Conservation (phyloP, 441 rosid genomes). For the Erysimum pusillum region DNA sequence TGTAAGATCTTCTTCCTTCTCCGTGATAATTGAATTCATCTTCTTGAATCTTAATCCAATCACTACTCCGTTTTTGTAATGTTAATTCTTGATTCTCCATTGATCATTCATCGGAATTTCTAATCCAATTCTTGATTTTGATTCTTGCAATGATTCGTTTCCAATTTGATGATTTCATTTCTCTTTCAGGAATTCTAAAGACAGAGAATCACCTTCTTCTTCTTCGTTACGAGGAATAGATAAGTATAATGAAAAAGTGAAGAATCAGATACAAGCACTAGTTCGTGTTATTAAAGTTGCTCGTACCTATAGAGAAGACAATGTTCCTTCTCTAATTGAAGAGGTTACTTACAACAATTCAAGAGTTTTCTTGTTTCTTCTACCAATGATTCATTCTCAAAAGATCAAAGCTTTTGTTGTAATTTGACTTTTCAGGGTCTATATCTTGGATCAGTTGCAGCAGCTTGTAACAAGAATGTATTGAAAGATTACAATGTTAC, state of each 20-base stretch:
- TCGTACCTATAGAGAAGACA: constrained; percentile 55
- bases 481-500: constrained; percentile 63
- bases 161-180: constrained; percentile 10
- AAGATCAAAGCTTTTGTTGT: not conserved
- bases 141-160: not conserved
- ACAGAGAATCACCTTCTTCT: constrained; percentile 29
- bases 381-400: not conserved
- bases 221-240: constrained; percentile 46
- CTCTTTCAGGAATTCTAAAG: constrained; percentile 39
- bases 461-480: constrained; percentile 56
- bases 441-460: constrained; percentile 71
- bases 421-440: constrained; percentile 59
- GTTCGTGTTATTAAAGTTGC: constrained; percentile 54
- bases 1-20: constrained; percentile 32
- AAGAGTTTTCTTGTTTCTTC: not conserved
- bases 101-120: constrained; percentile 1
- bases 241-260: constrained; percentile 54
- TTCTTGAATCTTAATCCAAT: not conserved
- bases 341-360: constrained; percentile 44
- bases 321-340: constrained; percentile 58
- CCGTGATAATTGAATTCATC: not conserved
- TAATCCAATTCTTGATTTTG: not conserved
- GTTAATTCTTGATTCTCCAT: not conserved
- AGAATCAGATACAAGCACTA: constrained; percentile 63
- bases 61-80: not conserved